A percentile compares a stretch with the other conserved stretches of the same genome.
These are phyloP conservation scores for Aulographum hederae DNA, from an alignment of 2,329 filamentous ascomycete genomes.

Conservation along the genomic window DNA sequence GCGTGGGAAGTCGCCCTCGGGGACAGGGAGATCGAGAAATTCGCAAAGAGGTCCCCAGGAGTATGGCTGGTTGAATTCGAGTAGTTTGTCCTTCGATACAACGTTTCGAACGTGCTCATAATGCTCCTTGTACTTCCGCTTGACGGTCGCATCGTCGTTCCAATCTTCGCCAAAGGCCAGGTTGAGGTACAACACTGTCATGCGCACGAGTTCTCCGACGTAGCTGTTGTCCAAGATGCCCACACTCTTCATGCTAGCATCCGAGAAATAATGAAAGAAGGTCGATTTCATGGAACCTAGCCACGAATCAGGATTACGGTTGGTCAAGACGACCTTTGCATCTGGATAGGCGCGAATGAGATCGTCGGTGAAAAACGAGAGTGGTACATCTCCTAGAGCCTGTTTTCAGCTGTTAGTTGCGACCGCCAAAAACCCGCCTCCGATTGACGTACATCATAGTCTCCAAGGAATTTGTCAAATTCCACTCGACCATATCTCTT, in stretches of 20 bases:
- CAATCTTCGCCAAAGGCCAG: not conserved
- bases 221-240: too few species aligned
- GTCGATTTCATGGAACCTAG: conserved; percentile 2
- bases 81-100: not conserved
- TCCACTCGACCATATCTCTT: not conserved
- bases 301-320: conserved; percentile 3
- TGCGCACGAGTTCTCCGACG: not conserved
- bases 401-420: not conserved
- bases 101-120: not conserved
- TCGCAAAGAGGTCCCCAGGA: not conserved
- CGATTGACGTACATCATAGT: not conserved
- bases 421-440: not conserved
- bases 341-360: conserved; percentile 5
- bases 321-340: conserved; percentile 5
- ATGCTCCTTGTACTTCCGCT: not conserved
- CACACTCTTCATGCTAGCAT: too few species aligned
- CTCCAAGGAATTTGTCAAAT: not conserved
- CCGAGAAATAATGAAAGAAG: not conserved
- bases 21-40: not conserved
- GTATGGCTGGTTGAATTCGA: not conserved
- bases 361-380: conserved; percentile 1
- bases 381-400: not conserved
- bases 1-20: not conserved
- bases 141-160: not conserved
- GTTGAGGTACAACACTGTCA: not conserved